phyloP scores from a whole-genome alignment of 2,329 filamentous ascomycete species.

The Penicillium sp. region DNA sequence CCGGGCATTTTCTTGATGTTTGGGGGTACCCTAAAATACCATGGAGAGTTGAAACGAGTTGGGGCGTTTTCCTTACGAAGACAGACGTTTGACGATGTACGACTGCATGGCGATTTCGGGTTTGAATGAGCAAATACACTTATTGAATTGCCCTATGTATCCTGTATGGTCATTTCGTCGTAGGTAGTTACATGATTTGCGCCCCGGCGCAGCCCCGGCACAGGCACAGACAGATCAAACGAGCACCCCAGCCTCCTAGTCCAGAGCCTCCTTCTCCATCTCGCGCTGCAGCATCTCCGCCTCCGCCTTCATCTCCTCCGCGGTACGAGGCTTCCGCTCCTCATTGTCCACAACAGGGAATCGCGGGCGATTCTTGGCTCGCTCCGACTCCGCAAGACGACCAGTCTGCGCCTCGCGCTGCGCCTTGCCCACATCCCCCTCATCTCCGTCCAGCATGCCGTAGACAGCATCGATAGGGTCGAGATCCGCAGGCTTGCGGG shows the following conservation, averaged over 20 bases:
- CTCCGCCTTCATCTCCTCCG: constrained; percentile 78
- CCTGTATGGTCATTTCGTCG: not conserved
- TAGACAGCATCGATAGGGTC: constrained; percentile 76
- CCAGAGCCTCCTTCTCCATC: constrained; percentile 40
- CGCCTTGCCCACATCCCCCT: constrained; percentile 76
- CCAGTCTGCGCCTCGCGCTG: constrained; percentile 57
- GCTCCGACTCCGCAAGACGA: constrained; percentile 18
- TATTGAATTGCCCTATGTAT: not conserved
- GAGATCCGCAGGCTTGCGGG: constrained; percentile 63
- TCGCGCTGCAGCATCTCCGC: constrained; percentile 61
- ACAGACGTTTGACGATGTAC: constrained; percentile 17
- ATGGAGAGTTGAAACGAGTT: constrained; percentile 17
- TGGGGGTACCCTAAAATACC: constrained; percentile 17
- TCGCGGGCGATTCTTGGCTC: constrained; percentile 55
- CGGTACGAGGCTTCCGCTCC: constrained; percentile 65
- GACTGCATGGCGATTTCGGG: constrained; percentile 13
- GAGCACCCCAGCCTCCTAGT: constrained; percentile 22
- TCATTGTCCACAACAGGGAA: constrained; percentile 74
- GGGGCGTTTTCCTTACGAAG: constrained; percentile 13
- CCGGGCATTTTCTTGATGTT: constrained; percentile 16
- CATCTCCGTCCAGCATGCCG: constrained; percentile 76
- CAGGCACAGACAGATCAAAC: not conserved
- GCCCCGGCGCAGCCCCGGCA: not conserved
- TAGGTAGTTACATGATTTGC: not conserved
- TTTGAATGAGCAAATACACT: constrained; percentile 9